Evolutionary conservation across 164 flowering plant species (phyloP), one percentile per base, ranked within the genome.

Genomic region (Magnolia changhungtana): DNA sequence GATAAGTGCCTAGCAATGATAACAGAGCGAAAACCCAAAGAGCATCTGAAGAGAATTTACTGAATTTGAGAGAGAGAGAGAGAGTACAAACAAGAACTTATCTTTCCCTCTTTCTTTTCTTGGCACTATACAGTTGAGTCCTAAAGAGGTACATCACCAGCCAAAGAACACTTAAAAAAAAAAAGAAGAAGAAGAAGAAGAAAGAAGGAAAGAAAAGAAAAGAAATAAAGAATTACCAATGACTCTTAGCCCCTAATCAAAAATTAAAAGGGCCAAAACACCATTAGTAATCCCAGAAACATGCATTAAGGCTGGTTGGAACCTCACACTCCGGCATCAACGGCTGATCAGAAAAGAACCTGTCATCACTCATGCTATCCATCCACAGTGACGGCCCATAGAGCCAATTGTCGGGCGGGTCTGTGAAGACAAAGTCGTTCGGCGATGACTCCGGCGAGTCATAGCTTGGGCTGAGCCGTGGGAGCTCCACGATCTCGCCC

Each of bases 401-500:
- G 1, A 75, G 3, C 86, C 88, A 87, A 13, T 66, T 78, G 3
- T 80, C 87, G 1, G 27, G 83, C 66, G 85, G 74, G 67, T 85
- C 88, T 0, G 78, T 69, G 20, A 79, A 82, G 67, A 84, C 80
- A 9, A 80, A 79, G 74, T 87, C 89, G 52, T 61, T 80, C 4
- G 63, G 63, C 13, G 77, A 78, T 14, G 77, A 78, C 75, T 80
- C 79, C n/a, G 58, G 52, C 20, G 82, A 72, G n/a, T 85, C 87
- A 14, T 74, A 81, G 72, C 80, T 82, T 77, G 80, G 68, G 3
- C 82, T 84, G 29, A 88, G 77, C 31, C 83, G 75, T 50, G 91
- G 91, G 27, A 88, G 79, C 92, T 93, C 88, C 1, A 91, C 89
- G 50, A 93, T 91, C 84, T 89, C 87, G 8, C 88, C 76, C 78